A percentile compares a stretch with the other conserved stretches of the same genome.
These are phyloP conservation scores for Candida albicans DNA, from an alignment of 1,139 yeast genomes.

Conservation along the genomic window DNA sequence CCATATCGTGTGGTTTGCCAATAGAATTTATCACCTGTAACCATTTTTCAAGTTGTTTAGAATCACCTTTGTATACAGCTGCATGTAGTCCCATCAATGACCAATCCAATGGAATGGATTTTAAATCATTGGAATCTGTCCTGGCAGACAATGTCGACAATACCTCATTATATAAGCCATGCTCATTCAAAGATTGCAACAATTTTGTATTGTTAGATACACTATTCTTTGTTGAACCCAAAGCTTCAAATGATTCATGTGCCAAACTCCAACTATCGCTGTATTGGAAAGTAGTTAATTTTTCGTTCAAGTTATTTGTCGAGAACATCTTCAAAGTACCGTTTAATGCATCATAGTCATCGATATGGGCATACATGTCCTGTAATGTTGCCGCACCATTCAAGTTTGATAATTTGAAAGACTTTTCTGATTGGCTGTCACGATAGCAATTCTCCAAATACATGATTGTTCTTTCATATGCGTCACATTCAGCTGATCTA, in stretches of 20 bases:
- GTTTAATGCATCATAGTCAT: slow-evolving; percentile 87
- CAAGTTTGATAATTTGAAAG: slow-evolving; percentile 27
- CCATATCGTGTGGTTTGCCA: slow-evolving; percentile 49
- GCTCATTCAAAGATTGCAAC: slow-evolving; percentile 40
- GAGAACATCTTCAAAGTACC: slow-evolving; percentile 81
- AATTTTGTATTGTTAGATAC: slow-evolving; percentile 36
- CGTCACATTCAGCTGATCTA: slow-evolving; percentile 78
- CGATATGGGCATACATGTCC: slow-evolving; percentile 79
- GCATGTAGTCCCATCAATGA: slow-evolving; percentile 72
- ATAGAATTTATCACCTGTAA: slow-evolving; percentile 33
- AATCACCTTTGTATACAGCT: slow-evolving; percentile 64
- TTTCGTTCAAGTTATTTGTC: slow-evolving; percentile 65
- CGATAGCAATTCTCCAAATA: slow-evolving; percentile 79
- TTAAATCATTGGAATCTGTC: slow-evolving; percentile 23
- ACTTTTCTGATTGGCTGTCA: slow-evolving; percentile 31
- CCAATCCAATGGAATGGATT: slow-evolving; percentile 50
- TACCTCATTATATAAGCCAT: slow-evolving; percentile 45
- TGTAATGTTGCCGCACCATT: slow-evolving; percentile 59
- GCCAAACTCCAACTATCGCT: slow-evolving; percentile 88
- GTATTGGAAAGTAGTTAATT: slow-evolving; percentile 76
- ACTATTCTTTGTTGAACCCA: slow-evolving; percentile 45
- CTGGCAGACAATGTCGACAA: slow-evolving; percentile 33
- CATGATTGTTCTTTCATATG: slow-evolving; percentile 86
- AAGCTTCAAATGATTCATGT: slow-evolving; percentile 76
- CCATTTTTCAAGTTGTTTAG: slow-evolving; percentile 60